phyloP scores from a whole-genome alignment of 2,329 filamentous ascomycete species.

The Aspergillus oerlinghausenensis region DNA sequence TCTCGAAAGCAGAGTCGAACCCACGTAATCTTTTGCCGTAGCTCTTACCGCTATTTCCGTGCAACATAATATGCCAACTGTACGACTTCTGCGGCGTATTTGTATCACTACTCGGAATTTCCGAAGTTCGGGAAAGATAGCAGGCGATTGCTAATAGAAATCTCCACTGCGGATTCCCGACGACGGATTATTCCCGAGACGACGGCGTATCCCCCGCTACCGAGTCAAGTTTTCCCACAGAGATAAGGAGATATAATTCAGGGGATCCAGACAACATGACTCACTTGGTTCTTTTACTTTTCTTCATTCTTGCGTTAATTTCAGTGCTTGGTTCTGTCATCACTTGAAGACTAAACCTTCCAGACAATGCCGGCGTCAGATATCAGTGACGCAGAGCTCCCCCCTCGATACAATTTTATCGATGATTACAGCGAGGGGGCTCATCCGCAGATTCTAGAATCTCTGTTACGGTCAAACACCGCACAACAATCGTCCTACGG shows the following conservation, averaged over 20 bases:
- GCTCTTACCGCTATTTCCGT: constrained; percentile 9
- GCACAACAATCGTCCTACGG: constrained; percentile 48
- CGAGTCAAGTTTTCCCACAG: neutral
- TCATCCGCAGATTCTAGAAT: constrained; percentile 47
- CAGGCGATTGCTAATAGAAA: neutral
- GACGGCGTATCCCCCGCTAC: neutral
- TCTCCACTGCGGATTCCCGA: neutral
- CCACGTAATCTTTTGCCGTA: no score
- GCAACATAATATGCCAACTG: constrained; percentile 29
- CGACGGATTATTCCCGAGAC: neutral
- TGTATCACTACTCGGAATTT: neutral
- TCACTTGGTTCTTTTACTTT: neutral
- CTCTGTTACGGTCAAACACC: constrained; percentile 42
- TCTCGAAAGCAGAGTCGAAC: neutral
- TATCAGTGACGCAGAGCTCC: constrained; percentile 10
- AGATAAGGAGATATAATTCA: neutral
- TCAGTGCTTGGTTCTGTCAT: neutral
- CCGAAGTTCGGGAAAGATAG: neutral
- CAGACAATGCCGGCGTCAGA: constrained; percentile 1
- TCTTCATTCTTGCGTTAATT: neutral
- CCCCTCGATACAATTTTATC: constrained; percentile 43
- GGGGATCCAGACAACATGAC: neutral
- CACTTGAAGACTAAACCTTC: neutral
- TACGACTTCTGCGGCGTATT: no score
- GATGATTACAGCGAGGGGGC: constrained; percentile 53